Evolutionary conservation across 306 rosid species (phyloP).

Genomic region (Hippophae tibetana): DNA sequence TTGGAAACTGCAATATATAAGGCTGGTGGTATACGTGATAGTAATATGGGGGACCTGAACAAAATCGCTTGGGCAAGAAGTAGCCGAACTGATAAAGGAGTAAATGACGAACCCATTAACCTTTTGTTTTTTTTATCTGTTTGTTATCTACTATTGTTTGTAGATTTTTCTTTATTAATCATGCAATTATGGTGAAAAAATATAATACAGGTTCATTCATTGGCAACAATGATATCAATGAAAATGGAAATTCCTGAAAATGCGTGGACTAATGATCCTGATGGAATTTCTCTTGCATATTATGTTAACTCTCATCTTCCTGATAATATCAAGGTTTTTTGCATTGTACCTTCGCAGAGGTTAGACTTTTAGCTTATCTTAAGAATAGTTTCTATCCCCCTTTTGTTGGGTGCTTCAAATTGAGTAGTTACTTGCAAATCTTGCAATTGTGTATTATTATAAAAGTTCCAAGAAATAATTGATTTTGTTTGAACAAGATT

Average conservation of each 20-base stretch:
- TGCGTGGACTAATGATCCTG: conserved; percentile 67
- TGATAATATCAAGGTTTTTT: conserved; percentile 48
- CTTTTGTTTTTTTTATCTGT: neutral
- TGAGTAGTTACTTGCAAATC: neutral
- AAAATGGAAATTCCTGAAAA: conserved; percentile 83
- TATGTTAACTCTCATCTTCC: conserved; percentile 67
- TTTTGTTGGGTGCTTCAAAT: conserved; percentile 1
- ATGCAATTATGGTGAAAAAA: neutral
- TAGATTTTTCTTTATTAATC: neutral
- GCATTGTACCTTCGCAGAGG: conserved; percentile 78
- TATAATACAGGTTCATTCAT: conserved; percentile 62
- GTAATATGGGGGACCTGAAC: conserved; percentile 68
- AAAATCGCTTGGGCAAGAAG: conserved; percentile 88
- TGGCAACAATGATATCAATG: conserved; percentile 69
- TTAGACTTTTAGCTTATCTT: conserved; percentile 22
- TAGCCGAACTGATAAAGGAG: conserved; percentile 96
- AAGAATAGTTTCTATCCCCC: neutral
- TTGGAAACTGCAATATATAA: conserved; percentile 76
- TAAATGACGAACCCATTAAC: conserved; percentile 27
- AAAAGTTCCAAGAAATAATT: neutral
- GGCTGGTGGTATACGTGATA: conserved; percentile 73
- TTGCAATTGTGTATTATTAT: neutral
- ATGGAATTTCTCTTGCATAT: conserved; percentile 57
- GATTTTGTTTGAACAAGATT: too few relatives aligned
- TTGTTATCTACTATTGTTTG: neutral